Conservation (phyloP, 2,329 filamentous ascomycete genomes). For the Pseudogymnoascus sp. region DNA sequence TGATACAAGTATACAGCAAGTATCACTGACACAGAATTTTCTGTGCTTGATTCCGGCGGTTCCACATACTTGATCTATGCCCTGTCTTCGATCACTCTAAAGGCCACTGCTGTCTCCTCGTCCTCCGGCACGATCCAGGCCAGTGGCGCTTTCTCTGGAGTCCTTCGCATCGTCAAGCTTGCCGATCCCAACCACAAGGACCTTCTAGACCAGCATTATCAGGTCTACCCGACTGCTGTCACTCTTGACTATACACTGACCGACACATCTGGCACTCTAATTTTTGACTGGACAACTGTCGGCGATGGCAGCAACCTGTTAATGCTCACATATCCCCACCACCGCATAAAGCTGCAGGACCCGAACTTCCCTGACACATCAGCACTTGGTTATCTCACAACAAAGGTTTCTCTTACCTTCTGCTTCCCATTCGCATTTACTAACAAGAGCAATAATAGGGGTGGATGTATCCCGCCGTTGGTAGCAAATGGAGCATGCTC, state of each 20-base stretch:
- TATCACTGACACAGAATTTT: slow-evolving; percentile 23
- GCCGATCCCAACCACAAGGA: slow-evolving; percentile 20
- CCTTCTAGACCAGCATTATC: slow-evolving; percentile 22
- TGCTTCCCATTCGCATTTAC: background rate
- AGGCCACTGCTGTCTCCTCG: slow-evolving; percentile 18
- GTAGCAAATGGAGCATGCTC: slow-evolving; percentile 23
- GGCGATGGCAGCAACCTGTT: slow-evolving; percentile 21
- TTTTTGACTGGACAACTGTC: slow-evolving; percentile 23
- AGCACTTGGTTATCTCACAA: slow-evolving; percentile 23
- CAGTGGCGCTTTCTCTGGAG: slow-evolving; percentile 18
- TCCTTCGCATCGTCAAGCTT: slow-evolving; percentile 24
- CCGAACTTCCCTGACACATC: slow-evolving; percentile 21
- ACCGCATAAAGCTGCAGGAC: slow-evolving; percentile 21
- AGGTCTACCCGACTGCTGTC: slow-evolving; percentile 22
- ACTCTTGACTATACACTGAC: slow-evolving; percentile 23
- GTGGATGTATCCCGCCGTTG: slow-evolving; percentile 25
- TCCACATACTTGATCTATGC: slow-evolving; percentile 23
- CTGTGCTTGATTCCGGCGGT: slow-evolving; percentile 22
- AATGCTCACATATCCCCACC: slow-evolving; percentile 26
- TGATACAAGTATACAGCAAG: slow-evolving; percentile 16
- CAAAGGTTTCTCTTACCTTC: slow-evolving; percentile 20
- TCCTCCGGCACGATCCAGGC: slow-evolving; percentile 20
- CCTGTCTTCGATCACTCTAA: slow-evolving; percentile 23
- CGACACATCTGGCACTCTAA: slow-evolving; percentile 20
- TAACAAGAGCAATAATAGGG: slow-evolving; percentile 16